Percentiles rank a stretch among this genome's conserved stretches.
Conservation (phyloP, 345 rosid genomes). For the Chamaenerion angustifolium region DNA sequence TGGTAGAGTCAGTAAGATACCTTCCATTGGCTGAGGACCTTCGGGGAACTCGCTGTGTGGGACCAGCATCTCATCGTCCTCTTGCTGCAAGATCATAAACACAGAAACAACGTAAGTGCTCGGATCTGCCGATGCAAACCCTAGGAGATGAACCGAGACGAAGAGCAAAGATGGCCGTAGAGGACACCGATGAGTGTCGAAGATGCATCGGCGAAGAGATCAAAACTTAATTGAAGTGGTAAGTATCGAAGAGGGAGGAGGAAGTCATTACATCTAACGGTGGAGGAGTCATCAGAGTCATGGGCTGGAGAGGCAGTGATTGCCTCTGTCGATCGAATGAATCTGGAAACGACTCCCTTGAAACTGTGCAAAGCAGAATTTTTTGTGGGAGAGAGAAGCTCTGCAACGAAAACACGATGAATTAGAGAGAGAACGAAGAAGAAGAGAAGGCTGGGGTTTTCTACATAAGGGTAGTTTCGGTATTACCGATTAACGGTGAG, state of each 20-base stretch:
- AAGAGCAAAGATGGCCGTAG: not conserved
- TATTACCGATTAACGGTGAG: too few relatives aligned
- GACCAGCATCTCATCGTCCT: slow-evolving; percentile 56
- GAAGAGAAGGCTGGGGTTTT: slow-evolving; percentile 4
- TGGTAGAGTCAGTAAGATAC: slow-evolving; percentile 6
- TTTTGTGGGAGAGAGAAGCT: slow-evolving; percentile 8
- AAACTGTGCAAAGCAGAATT: not conserved
- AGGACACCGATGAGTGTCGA: slow-evolving; percentile 2
- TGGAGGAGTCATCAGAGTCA: slow-evolving; percentile 53
- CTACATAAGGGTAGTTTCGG: too few relatives aligned
- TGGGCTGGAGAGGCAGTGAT: slow-evolving; percentile 11
- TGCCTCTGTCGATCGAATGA: slow-evolving; percentile 14
- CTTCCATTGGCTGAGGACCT: slow-evolving; percentile 59
- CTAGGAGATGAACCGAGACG: slow-evolving; percentile 7
- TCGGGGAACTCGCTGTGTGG: slow-evolving; percentile 39
- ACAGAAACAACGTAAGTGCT: slow-evolving; percentile 7
- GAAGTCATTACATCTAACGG: slow-evolving; percentile 26
- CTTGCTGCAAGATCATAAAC: slow-evolving; percentile 24
- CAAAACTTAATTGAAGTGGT: not conserved
- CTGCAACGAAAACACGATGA: slow-evolving; percentile 13
- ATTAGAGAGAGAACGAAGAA: slow-evolving; percentile 7
- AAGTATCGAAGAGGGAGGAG: slow-evolving; percentile 5
- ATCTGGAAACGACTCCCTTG: slow-evolving; percentile 3
- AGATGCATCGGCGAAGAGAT: slow-evolving; percentile 4
- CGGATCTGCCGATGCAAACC: slow-evolving; percentile 33